Conservation (phyloP, 495 filamentous ascomycete species). For the Aspergillus cristatus region DNA sequence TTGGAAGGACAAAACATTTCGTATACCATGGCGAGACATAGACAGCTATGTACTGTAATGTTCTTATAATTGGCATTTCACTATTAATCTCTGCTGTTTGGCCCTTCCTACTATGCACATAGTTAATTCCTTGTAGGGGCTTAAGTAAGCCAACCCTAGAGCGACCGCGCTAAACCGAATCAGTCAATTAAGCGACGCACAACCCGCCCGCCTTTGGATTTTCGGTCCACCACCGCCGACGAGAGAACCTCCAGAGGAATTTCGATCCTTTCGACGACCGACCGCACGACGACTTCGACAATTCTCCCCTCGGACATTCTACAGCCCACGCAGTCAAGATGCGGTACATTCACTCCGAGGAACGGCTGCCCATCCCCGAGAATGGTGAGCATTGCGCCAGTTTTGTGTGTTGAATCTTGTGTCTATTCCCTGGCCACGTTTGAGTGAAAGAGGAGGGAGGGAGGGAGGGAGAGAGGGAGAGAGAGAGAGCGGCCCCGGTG, state of each 20-base stretch:
- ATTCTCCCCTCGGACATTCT: conserved; percentile 38
- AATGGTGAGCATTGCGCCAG: conserved; percentile 65
- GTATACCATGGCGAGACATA: too few species aligned
- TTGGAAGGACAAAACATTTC: too few species aligned
- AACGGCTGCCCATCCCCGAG: conserved; percentile 88
- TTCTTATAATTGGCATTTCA: too few species aligned
- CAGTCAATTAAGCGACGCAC: conserved; percentile 40
- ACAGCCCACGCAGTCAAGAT: conserved; percentile 59
- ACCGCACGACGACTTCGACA: conserved; percentile 38
- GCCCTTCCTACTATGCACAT: too few species aligned
- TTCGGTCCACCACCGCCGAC: conserved; percentile 40
- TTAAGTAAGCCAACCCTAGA: conserved; percentile 40
- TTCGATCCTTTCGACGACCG: conserved; percentile 38
- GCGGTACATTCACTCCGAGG: conserved; percentile 96
- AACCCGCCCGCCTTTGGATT: conserved; percentile 29
- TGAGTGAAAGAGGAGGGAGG: neutral
- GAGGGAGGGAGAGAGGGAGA: conserved; percentile 1
- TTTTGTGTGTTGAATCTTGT: conserved; percentile 7
- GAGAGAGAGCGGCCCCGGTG: neutral
- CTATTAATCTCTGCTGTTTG: too few species aligned
- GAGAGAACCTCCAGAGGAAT: conserved; percentile 31
- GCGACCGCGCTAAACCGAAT: conserved; percentile 26
- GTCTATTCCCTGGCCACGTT: conserved; percentile 5
- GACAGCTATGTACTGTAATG: too few species aligned
- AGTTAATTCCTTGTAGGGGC: too few species aligned